These are phyloP conservation scores for Fusarium mundagurra DNA, from an alignment of 2,329 filamentous ascomycete species.

Conservation along the genomic window DNA sequence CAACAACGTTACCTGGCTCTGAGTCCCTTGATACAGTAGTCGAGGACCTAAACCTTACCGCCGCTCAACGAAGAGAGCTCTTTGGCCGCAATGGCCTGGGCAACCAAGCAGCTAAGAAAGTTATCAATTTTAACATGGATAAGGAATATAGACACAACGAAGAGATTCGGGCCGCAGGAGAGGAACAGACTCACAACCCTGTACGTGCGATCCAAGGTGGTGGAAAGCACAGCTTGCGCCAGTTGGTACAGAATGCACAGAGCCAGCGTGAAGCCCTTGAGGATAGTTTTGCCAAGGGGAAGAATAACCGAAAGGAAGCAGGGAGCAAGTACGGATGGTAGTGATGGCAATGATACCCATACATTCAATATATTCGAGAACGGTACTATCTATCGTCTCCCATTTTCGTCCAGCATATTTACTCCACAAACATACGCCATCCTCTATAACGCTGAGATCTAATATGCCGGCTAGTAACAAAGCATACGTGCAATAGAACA, in stretches of 20 bases:
- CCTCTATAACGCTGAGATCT: conserved; percentile 17
- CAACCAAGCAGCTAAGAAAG: conserved; percentile 58
- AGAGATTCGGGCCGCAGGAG: conserved; percentile 73
- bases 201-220: conserved; percentile 83
- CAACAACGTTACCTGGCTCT: conserved; percentile 42
- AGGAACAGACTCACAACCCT: conserved; percentile 80
- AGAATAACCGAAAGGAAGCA: conserved; percentile 82
- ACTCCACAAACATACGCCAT: conserved; percentile 3
- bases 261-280: conserved; percentile 88
- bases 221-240: conserved; percentile 84
- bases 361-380: conserved; percentile 16
- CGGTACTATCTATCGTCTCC: conserved; percentile 1
- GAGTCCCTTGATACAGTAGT: conserved; percentile 77
- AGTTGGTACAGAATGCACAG: conserved; percentile 84
- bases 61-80: conserved; percentile 80
- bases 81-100: conserved; percentile 73
- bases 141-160: conserved; percentile 89
- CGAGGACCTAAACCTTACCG: conserved; percentile 80
- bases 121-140: conserved; percentile 91
- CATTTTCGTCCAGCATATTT: neutral
- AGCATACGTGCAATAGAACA: conserved; percentile 5
- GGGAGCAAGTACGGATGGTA: conserved; percentile 85
- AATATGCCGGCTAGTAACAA: conserved; percentile 7
- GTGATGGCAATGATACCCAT: conserved; percentile 46
- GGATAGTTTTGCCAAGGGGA: conserved; percentile 87